Evolutionary conservation across 371 early-diverging fungal species (phyloP).

Genomic region (Mortierella polycephala): DNA sequence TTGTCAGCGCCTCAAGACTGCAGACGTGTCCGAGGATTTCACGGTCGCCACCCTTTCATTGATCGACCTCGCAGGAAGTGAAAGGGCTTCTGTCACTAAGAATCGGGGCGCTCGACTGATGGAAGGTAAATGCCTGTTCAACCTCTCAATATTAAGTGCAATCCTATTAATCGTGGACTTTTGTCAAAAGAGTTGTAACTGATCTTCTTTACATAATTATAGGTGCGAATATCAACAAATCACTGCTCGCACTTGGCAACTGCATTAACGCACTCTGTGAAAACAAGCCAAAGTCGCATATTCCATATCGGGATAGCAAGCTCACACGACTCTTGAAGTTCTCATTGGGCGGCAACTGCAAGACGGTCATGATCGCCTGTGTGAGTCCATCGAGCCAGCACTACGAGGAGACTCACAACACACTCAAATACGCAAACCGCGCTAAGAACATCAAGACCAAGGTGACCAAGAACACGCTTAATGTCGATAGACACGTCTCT

Average conservation of each 20-base stretch:
- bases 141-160: too few relatives aligned
- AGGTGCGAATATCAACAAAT: constrained; percentile 91
- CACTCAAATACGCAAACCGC: constrained; percentile 89
- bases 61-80: constrained; percentile 94
- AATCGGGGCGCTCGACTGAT: constrained; percentile 76
- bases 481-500: constrained; percentile 65
- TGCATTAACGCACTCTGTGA: constrained; percentile 92
- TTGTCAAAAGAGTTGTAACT: not conserved
- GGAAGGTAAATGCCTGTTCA: constrained; percentile 59
- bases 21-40: constrained; percentile 57
- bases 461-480: constrained; percentile 65
- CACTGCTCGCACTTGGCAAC: constrained; percentile 89
- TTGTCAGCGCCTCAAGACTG: constrained; percentile 63
- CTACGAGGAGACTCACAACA: constrained; percentile 89
- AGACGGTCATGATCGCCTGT: constrained; percentile 89
- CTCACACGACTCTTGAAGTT: constrained; percentile 88
- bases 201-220: not conserved
- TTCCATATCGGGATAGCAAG: constrained; percentile 91
- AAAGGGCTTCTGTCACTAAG: constrained; percentile 76
- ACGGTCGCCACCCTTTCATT: constrained; percentile 80
- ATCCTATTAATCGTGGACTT: too few relatives aligned
- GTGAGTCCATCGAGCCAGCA: constrained; percentile 77
- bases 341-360: constrained; percentile 85
- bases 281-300: constrained; percentile 65
- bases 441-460: constrained; percentile 82